Percentiles rank a stretch among this genome's conserved stretches.
These are phyloP conservation scores for Triticum turgidum DNA, from an alignment of 176 grass and related monocot species.

Conservation along the genomic window DNA sequence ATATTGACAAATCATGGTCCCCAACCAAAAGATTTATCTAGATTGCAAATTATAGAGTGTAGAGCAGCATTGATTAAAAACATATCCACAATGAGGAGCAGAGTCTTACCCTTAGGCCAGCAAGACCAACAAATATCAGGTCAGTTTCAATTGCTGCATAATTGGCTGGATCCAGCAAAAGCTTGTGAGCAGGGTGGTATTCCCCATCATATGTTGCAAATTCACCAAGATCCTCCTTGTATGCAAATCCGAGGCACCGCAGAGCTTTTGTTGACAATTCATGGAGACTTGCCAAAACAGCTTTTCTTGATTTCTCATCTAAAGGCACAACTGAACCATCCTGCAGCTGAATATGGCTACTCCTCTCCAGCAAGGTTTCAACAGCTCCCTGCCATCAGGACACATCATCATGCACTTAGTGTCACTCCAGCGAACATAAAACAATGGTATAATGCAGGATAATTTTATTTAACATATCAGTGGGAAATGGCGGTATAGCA, in stretches of 20 bases:
- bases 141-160: constrained; percentile 80
- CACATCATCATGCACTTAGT: constrained; percentile 22
- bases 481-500: background rate
- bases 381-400: constrained; percentile 77
- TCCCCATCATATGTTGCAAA: constrained; percentile 91
- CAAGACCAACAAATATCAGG: constrained; percentile 82
- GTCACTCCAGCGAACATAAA: background rate
- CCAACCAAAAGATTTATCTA: background rate
- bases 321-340: constrained; percentile 70
- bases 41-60: background rate
- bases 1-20: background rate
- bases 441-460: background rate
- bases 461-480: background rate
- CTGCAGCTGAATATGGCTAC: constrained; percentile 74
- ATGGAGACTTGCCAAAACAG: constrained; percentile 62
- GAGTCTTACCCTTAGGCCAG: constrained; percentile 73
- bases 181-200: constrained; percentile 91
- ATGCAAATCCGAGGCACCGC: constrained; percentile 97
- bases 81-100: background rate
- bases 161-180: constrained; percentile 88
- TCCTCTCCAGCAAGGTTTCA: constrained; percentile 86
- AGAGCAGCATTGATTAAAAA: background rate
- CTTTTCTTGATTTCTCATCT: constrained; percentile 66
- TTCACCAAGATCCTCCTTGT: constrained; percentile 76
- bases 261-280: constrained; percentile 90